Evolutionary conservation across 495 filamentous ascomycete genomes (phyloP).

Genomic region (Penicillium fimorum): DNA sequence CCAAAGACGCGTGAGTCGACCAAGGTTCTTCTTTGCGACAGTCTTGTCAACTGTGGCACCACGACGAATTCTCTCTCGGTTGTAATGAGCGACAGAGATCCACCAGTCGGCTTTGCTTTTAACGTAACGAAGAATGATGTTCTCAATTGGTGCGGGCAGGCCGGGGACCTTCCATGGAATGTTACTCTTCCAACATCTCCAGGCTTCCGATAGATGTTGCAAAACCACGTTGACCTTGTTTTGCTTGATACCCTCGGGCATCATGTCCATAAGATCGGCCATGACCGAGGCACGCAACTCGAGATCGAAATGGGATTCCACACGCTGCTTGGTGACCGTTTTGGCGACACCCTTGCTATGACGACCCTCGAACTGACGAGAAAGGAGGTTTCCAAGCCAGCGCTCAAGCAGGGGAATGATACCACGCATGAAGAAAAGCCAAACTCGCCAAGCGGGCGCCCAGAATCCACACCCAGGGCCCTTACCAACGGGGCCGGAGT

Average conservation of each 20-base stretch:
- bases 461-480: slow-evolving; percentile 99
- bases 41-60: slow-evolving; percentile 99
- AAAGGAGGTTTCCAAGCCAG: slow-evolving; percentile 96
- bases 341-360: slow-evolving; percentile 99
- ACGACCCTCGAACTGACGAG: slow-evolving; percentile 96
- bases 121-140: slow-evolving; percentile 96
- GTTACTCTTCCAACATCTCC: slow-evolving; percentile 99
- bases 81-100: slow-evolving; percentile 98
- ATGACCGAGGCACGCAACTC: slow-evolving; percentile 98
- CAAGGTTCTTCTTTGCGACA: slow-evolving; percentile 98
- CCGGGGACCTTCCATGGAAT: slow-evolving; percentile 99
- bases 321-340: slow-evolving; percentile 98
- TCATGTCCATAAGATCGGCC: slow-evolving; percentile 99
- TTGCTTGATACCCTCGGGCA: slow-evolving; percentile 99
- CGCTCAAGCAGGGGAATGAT: slow-evolving; percentile 95
- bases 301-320: slow-evolving; percentile 98
- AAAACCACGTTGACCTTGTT: slow-evolving; percentile 99
- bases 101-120: slow-evolving; percentile 99
- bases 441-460: slow-evolving; percentile 98
- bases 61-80: slow-evolving; percentile 91
- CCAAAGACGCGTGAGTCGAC: slow-evolving; percentile 92
- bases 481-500: slow-evolving; percentile 95
- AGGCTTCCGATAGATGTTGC: slow-evolving; percentile 95
- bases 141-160: slow-evolving; percentile 93
- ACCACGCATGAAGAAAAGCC: slow-evolving; percentile 99